Evolutionary conservation across 2,329 filamentous ascomycete genomes (phyloP).

Genomic region (Sphaerulina vaccinii): DNA sequence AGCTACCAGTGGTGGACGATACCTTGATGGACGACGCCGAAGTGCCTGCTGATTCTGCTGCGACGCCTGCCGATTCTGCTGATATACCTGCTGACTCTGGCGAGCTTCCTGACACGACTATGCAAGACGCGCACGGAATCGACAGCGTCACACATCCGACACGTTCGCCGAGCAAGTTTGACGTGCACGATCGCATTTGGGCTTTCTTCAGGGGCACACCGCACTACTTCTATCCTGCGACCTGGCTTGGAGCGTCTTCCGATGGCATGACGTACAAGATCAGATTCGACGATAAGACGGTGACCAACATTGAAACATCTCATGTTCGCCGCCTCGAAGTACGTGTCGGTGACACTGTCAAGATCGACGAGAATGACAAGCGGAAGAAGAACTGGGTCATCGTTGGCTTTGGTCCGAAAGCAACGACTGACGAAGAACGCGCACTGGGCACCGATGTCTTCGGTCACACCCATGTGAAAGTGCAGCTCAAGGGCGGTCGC

Average conservation of each 20-base stretch:
- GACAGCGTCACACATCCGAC: too few species aligned
- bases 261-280: conserved; percentile 45
- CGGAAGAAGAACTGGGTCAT: conserved; percentile 47
- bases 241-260: conserved; percentile 51
- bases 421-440: conserved; percentile 30
- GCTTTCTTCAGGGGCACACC: conserved; percentile 56
- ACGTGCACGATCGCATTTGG: conserved; percentile 53
- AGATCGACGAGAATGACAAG: conserved; percentile 47
- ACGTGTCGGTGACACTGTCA: conserved; percentile 46
- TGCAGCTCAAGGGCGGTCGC: conserved; percentile 42
- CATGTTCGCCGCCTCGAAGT: conserved; percentile 47
- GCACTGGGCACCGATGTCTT: conserved; percentile 42
- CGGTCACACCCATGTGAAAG: conserved; percentile 42
- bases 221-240: conserved; percentile 59
- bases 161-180: neutral
- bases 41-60: neutral
- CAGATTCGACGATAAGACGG: conserved; percentile 50
- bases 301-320: conserved; percentile 41
- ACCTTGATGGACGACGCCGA: conserved; percentile 4
- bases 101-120: neutral
- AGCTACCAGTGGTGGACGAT: neutral
- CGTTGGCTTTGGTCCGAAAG: conserved; percentile 43
- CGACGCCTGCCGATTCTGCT: neutral
- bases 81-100: neutral
- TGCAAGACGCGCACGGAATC: too few species aligned